Conservation (phyloP, 2,329 filamentous ascomycete genomes). For the Bipolaris bicolor region DNA sequence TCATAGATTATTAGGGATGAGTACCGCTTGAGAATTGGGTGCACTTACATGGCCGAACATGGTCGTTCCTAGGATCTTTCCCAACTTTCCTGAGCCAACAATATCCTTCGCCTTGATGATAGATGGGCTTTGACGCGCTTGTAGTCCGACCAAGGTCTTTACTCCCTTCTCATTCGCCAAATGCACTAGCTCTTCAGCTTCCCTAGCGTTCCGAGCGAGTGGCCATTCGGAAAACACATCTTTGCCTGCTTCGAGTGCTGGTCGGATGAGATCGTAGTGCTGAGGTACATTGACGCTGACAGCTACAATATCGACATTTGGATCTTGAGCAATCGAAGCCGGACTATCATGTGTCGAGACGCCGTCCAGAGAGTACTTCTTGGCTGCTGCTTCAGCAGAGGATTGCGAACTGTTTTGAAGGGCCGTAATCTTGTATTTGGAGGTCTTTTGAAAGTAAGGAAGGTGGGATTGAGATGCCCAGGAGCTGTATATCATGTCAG, state of each 20-base stretch:
- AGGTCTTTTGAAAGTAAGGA: conserved; percentile 40
- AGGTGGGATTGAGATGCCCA: conserved; percentile 52
- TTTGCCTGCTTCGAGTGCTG: conserved; percentile 50
- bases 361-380: conserved; percentile 45
- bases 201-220: conserved; percentile 49
- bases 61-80: conserved; percentile 49
- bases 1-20: conserved; percentile 8
- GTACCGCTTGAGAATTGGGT: background rate
- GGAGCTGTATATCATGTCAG: conserved; percentile 25
- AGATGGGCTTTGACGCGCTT: conserved; percentile 52
- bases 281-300: conserved; percentile 53
- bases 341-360: conserved; percentile 54
- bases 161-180: conserved; percentile 52
- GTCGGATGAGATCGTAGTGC: conserved; percentile 52
- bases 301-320: conserved; percentile 57
- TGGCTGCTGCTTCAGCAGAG: conserved; percentile 50
- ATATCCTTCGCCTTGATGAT: conserved; percentile 53
- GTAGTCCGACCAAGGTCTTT: conserved; percentile 56
- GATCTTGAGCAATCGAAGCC: conserved; percentile 53
- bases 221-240: conserved; percentile 61
- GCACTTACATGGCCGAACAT: conserved; percentile 35
- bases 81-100: conserved; percentile 53
- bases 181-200: conserved; percentile 53
- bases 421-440: conserved; percentile 57
- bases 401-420: conserved; percentile 57